A percentile compares a stretch with the other conserved stretches of the same genome.
Conservation (phyloP, 148 eudicot genomes). For the Silene uniflora region DNA sequence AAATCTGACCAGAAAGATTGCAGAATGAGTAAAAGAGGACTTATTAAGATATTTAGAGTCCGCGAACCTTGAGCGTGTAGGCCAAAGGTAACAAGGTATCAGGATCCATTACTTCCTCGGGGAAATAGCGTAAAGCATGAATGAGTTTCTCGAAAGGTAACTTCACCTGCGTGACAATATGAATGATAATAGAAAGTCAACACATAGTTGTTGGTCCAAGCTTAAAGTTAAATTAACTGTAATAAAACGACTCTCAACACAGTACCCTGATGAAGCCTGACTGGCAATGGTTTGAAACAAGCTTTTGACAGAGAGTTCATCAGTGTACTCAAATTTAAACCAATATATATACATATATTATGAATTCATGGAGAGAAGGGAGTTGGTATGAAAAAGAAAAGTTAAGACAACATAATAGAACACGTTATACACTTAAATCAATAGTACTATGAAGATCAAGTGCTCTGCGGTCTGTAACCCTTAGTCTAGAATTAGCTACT, state of each 20-base stretch:
- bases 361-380: background rate
- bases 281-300: background rate
- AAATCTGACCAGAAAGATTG: background rate
- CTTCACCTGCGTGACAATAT: slow-evolving; percentile 47
- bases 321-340: background rate
- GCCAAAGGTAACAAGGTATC: slow-evolving; percentile 84
- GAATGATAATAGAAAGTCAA: background rate
- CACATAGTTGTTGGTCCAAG: background rate
- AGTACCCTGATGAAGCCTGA: background rate
- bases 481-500: background rate
- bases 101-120: slow-evolving; percentile 89
- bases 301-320: background rate
- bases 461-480: background rate
- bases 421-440: background rate
- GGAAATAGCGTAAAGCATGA: slow-evolving; percentile 82
- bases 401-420: background rate
- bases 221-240: background rate
- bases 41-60: slow-evolving; percentile 18
- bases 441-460: background rate
- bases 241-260: background rate
- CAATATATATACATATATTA: background rate
- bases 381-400: background rate
- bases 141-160: slow-evolving; percentile 94
- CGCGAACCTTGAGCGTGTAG: slow-evolving; percentile 69
- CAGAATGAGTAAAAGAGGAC: background rate